Percentiles rank a stretch among this genome's conserved stretches.
These are phyloP conservation scores for Przewalskia tangutica DNA, from an alignment of 257 asterid species.

Conservation along the genomic window DNA sequence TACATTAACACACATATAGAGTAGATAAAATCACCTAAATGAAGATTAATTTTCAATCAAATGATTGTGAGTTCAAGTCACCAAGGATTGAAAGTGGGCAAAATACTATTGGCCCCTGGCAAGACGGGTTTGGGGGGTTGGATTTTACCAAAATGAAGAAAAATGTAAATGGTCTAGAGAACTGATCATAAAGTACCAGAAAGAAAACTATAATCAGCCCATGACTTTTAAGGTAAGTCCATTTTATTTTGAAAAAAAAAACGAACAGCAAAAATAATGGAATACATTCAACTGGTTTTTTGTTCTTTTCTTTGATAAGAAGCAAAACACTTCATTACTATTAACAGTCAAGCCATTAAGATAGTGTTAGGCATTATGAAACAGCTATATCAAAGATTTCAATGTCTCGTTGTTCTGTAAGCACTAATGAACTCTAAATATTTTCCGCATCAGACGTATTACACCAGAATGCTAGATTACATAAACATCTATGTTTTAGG, in stretches of 20 bases:
- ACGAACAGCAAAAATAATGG: not conserved
- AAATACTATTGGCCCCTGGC: not conserved
- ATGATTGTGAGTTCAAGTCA: not conserved
- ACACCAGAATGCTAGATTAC: not conserved
- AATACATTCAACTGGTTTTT: not conserved
- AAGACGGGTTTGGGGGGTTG: not conserved
- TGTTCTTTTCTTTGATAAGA: not conserved
- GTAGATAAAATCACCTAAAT: not conserved
- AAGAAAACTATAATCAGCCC: not conserved
- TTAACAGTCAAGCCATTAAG: not conserved
- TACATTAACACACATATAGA: not conserved
- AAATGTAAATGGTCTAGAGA: not conserved
- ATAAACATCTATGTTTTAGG: not conserved
- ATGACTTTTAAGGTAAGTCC: not conserved
- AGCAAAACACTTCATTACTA: not conserved
- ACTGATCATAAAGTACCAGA: not conserved
- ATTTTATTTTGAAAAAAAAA: not conserved
- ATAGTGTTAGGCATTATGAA: not conserved
- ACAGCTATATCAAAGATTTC: not conserved
- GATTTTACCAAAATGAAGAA: not conserved
- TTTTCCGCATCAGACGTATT: not conserved
- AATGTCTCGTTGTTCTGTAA: not conserved
- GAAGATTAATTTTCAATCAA: not conserved
- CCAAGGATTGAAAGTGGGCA: not conserved
- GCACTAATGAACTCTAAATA: not conserved